Evolutionary conservation across 2,329 filamentous ascomycete genomes (phyloP), one percentile per base, ranked within the genome.

Genomic region (Neurospora crassa): DNA sequence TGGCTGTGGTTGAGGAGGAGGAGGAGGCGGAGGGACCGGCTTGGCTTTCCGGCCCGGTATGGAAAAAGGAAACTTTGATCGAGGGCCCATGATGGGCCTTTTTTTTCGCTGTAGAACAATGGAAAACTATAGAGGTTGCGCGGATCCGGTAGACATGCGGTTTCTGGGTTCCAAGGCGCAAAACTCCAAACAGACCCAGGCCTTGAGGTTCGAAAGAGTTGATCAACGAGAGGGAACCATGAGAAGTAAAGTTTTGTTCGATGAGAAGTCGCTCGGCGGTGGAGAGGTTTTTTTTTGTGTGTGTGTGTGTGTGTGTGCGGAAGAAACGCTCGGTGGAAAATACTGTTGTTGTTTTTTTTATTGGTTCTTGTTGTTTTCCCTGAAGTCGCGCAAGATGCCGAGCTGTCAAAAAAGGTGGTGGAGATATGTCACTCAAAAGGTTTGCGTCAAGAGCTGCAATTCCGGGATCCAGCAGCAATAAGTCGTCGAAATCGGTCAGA

Each of bases 11-110:
- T 29, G 29, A 29, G 43, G 43, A 5, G 53, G 53, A 3, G 71
- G 69, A 11, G 72, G 76, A 40, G 76, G 76, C 37, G 76, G 76
- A 43, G 75, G 77, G 11, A 79, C 68, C 43, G 79, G 79, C 76
- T 84, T 87, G 71, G 80, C 77, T 71, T 79, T 83, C 72, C 84
- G 83, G 69, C 84, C 82, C 69, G 84, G 81, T 18, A 86, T 77
- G 40, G 84, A 81, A 69, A 87, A 86, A 47, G 79, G 82, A 74
- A 87, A 86, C 71, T 83, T 85, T 43, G 79, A 77, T 71, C 78
- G 77, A 71, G 74, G 73, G 24, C 75, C 75, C 75, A 76, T 76
- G 69, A 68, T 67, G 69, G 69, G 69, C 40, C 16, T 67, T 45
- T 67, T 68, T 68, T 20, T 67, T 34, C 53, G 71, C 43, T 40